Evolutionary conservation across 78 protist species (phyloP).

Genomic region (Diacronema lutheri): DNA sequence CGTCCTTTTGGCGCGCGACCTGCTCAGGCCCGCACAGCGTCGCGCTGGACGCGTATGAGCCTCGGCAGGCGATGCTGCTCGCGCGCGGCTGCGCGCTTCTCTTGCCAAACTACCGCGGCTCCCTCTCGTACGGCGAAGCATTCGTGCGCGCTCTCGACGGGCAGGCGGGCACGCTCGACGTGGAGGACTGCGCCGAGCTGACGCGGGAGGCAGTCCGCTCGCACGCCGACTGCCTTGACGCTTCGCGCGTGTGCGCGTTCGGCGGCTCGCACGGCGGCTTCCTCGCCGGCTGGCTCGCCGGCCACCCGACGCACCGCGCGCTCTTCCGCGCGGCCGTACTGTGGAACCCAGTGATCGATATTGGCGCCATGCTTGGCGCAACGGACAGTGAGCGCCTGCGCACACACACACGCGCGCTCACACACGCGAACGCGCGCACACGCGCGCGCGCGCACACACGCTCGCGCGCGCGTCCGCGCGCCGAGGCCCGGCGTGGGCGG

Average conservation of each 20-base stretch:
- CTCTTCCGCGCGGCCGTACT: not conserved
- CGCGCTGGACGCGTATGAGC: not conserved
- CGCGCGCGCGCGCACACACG: too few relatives aligned
- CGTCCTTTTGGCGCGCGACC: not conserved
- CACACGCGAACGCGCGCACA: too few relatives aligned
- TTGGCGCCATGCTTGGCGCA: not conserved
- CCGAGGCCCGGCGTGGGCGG: too few relatives aligned
- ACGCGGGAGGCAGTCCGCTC: not conserved
- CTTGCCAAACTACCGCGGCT: slow-evolving; percentile 19
- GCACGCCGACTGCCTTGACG: not conserved
- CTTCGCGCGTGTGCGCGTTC: not conserved
- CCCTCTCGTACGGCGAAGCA: not conserved
- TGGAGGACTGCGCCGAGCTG: not conserved
- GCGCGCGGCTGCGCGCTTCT: not conserved
- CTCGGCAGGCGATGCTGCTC: not conserved
- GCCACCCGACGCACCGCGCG: not conserved
- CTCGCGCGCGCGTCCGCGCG: too few relatives aligned
- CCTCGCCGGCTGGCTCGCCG: slow-evolving; percentile 3
- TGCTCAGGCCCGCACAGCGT: not conserved
- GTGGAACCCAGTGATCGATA: not conserved
- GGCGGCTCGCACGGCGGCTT: slow-evolving; percentile 30
- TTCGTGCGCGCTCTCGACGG: not conserved
- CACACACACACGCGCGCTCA: too few relatives aligned
- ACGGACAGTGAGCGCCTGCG: too few relatives aligned
- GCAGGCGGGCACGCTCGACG: not conserved